These are phyloP conservation scores for Plasmodium yoelii DNA, from an alignment of 169 alveolate genomes.

Conservation along the genomic window DNA sequence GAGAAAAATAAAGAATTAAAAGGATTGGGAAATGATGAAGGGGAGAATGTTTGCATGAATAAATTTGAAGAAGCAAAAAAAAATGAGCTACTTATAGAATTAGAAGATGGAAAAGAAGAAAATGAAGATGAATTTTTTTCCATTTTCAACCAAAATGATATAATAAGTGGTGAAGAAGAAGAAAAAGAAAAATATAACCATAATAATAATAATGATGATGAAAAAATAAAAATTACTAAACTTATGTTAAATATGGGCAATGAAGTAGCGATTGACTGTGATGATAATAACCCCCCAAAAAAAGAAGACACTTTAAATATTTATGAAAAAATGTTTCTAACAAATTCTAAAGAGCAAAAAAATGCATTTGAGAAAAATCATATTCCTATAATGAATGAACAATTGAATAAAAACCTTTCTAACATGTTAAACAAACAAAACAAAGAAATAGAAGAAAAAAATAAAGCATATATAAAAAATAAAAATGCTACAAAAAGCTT, in stretches of 20 bases:
- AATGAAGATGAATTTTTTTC: constrained; percentile 55
- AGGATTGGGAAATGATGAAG: neutral
- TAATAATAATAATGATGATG: neutral
- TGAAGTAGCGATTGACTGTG: too few species aligned
- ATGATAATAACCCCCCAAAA: constrained; percentile 28
- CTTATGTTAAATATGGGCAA: too few species aligned
- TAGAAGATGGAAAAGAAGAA: constrained; percentile 23
- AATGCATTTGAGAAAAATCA: neutral
- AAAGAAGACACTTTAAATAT: constrained; percentile 62
- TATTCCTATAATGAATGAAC: constrained; percentile 12
- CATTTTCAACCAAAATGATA: constrained; percentile 56
- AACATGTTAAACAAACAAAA: constrained; percentile 19
- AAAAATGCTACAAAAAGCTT: constrained; percentile 39
- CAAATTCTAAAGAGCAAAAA: constrained; percentile 1
- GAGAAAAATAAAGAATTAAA: neutral
- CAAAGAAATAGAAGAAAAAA: constrained; percentile 5
- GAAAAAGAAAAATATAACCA: neutral
- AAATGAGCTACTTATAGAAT: neutral
- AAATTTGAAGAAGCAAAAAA: neutral
- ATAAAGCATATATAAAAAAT: neutral
- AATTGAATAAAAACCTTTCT: constrained; percentile 26
- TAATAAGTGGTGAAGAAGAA: constrained; percentile 15
- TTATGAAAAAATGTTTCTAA: constrained; percentile 54
- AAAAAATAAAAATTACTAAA: neutral
- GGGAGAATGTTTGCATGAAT: neutral